Evolutionary conservation across 352 stramenopile genomes (phyloP).

Genomic region (Pythium phragmiticola): DNA sequence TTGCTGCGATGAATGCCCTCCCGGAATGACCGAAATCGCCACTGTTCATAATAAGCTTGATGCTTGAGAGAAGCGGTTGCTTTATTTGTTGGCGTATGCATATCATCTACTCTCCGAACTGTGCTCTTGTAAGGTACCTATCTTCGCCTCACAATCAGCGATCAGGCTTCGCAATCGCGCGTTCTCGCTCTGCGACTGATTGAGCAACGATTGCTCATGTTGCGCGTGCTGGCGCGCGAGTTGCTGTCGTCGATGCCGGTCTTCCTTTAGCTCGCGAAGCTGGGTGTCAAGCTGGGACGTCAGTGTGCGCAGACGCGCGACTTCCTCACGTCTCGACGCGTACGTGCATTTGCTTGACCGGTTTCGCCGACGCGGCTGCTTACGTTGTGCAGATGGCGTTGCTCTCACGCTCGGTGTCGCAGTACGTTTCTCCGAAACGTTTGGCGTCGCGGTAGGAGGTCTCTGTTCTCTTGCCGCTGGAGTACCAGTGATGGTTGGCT

Average conservation of each 20-base stretch:
- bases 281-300: constrained; percentile 36
- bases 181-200: constrained; percentile 40
- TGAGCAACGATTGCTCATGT: constrained; percentile 32
- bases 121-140: constrained; percentile 32
- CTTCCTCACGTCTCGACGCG: constrained; percentile 51
- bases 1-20: too few relatives aligned
- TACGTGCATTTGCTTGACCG: constrained; percentile 51
- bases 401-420: neutral
- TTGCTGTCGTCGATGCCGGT: constrained; percentile 17
- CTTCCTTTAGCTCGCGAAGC: constrained; percentile 29
- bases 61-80: too few relatives aligned
- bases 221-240: constrained; percentile 24
- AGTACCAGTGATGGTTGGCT: neutral
- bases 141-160: constrained; percentile 40
- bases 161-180: constrained; percentile 41
- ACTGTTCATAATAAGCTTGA: too few relatives aligned
- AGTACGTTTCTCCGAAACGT: neutral
- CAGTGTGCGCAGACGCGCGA: constrained; percentile 40
- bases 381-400: too few relatives aligned
- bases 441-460: neutral
- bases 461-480: neutral
- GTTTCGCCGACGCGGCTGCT: neutral
- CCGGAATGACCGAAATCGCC: too few relatives aligned
- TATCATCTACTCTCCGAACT: neutral
- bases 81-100: neutral